Percentiles rank a stretch among this genome's conserved stretches.
phyloP scores from a whole-genome alignment of 2,329 filamentous ascomycete genomes.

The Aspergillus proliferans region DNA sequence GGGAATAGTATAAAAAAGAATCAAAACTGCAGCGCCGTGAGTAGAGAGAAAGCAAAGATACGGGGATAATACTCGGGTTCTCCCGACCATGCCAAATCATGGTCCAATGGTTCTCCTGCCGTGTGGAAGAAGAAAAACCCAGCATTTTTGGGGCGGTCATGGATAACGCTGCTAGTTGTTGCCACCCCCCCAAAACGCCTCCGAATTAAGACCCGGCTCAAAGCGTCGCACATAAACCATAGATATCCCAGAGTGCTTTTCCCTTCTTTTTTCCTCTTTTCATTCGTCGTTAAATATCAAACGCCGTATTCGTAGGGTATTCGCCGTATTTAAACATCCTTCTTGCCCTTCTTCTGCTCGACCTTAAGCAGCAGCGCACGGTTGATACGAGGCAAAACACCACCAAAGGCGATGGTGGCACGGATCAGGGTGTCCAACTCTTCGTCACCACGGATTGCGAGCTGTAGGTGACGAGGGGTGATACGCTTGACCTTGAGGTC shows the following conservation, averaged over 20 bases:
- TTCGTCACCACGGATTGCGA: slow-evolving; percentile 97
- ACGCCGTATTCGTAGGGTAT: slow-evolving; percentile 20
- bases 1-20: slow-evolving; percentile 13
- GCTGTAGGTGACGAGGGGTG: slow-evolving; percentile 92
- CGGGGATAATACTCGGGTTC: not conserved
- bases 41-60: slow-evolving; percentile 5
- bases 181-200: slow-evolving; percentile 1
- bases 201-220: slow-evolving; percentile 2
- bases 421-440: slow-evolving; percentile 96
- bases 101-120: not conserved
- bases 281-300: slow-evolving; percentile 19
- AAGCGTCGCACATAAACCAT: slow-evolving; percentile 5
- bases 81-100: slow-evolving; percentile 1
- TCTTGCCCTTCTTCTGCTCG: slow-evolving; percentile 86
- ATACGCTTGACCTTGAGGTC: slow-evolving; percentile 99
- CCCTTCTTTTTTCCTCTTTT: slow-evolving; percentile 14
- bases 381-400: slow-evolving; percentile 98
- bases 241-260: slow-evolving; percentile 10
- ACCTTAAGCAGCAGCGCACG: slow-evolving; percentile 91
- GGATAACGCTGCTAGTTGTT: not conserved
- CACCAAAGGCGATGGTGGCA: slow-evolving; percentile 95
- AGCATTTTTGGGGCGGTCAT: not conserved
- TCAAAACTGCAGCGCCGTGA: slow-evolving; percentile 18
- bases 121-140: not conserved
- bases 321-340: slow-evolving; percentile 26